These are phyloP conservation scores for Candida caryicola DNA, from an alignment of 805 yeast genomes.

Conservation along the genomic window DNA sequence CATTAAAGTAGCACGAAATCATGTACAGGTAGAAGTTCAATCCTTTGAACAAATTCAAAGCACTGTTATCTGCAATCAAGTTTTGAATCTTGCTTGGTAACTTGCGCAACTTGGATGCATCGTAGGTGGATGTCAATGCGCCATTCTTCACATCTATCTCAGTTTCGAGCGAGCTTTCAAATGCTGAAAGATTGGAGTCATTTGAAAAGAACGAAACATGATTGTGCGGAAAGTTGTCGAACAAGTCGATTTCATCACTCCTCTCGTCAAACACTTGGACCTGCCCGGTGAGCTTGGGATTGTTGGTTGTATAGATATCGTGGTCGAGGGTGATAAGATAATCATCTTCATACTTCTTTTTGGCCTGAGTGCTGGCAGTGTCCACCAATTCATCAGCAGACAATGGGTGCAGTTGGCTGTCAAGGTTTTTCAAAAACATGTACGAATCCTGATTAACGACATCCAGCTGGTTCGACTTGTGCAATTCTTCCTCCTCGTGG, in stretches of 20 bases:
- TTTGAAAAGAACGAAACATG: conserved; percentile 32
- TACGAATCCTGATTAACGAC: conserved; percentile 3
- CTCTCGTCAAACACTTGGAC: conserved; percentile 9
- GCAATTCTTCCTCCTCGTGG: conserved; percentile 10
- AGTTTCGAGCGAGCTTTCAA: conserved; percentile 28
- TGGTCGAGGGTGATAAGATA: conserved; percentile 32
- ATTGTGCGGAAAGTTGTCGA: conserved; percentile 36
- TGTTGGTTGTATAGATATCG: conserved; percentile 32
- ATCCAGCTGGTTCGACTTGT: conserved; percentile 1
- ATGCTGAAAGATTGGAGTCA: conserved; percentile 37
- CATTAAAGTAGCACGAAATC: conserved; percentile 39
- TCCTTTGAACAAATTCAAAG: conserved; percentile 32
- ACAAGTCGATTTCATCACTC: conserved; percentile 4
- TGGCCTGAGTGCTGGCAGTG: conserved; percentile 10
- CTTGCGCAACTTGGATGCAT: conserved; percentile 19
- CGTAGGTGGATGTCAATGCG: conserved; percentile 19
- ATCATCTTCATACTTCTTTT: conserved; percentile 26
- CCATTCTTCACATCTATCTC: conserved; percentile 24
- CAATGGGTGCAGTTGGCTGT: not conserved
- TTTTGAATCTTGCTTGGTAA: conserved; percentile 37
- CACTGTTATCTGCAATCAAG: conserved; percentile 26
- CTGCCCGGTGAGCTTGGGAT: conserved; percentile 6
- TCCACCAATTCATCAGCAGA: conserved; percentile 1
- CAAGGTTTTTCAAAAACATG: not conserved
- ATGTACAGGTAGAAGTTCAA: conserved; percentile 36